Evolutionary conservation across 805 yeast genomes (phyloP), one percentile per base, ranked within the genome.

Genomic region (Kodamaea neixiangensis): DNA sequence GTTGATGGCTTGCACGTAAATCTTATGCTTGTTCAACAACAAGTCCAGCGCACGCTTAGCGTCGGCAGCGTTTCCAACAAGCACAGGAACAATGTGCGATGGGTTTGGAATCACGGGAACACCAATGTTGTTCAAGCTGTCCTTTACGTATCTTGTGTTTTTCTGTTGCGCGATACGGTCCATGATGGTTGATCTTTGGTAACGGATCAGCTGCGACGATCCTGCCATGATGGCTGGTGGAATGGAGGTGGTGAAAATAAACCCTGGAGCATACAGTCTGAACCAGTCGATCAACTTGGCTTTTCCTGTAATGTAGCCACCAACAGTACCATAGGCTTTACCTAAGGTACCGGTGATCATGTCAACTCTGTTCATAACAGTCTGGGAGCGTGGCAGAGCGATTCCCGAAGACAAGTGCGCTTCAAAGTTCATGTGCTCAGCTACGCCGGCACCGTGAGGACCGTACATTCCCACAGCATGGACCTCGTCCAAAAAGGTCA

Each of bases 171-270:
- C 79, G 54, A 85, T 80, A 69, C 99, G 85, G 71, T 87, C 90
- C 54, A 77, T 77, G 58, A 89, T 77, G 58, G 91, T 86, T 31
- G 82, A 68, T 71, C 96, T 83, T 64, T 89, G 96, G 68, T 85
- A 83, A 63, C 94, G 80, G 60, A 94, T 87, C 7, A 98, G 93
- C 44, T 90, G 85, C 13, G 87, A 76, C 34, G 97, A 88, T 55
- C 97, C 98, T 11, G 97, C 94, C 98, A 94, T 91, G 51, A 89
- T 83, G 13, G 97, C 85, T n/a, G 99, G 99, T 44, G 99, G 99
- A 58, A 94, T 80, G 37, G 97, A 78, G 13, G 99, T 94, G 54
- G 99, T 94, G 73, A 94, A 94, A 61, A 94, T 94, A 69, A 94
- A 94, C 15, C 99, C 99, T 40, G 98, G 97, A 31, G 98, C 94